Conservation (phyloP, 352 stramenopile genomes). For the Hyaloperonospora arabidopsidis region DNA sequence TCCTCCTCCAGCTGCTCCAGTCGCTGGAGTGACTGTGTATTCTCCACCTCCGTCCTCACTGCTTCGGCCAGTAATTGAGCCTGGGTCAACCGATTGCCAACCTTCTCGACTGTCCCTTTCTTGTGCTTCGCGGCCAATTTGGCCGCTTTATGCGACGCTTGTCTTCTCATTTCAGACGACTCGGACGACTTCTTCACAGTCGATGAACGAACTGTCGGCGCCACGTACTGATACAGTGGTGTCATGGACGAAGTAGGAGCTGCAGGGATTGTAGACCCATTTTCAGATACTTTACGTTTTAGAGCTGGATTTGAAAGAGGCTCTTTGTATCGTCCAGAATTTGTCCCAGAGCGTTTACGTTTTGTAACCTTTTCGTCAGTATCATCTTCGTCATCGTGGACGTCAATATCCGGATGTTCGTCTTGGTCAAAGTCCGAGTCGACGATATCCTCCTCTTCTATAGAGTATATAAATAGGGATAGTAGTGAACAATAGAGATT, state of each 20-base stretch:
- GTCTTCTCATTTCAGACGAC: constrained; percentile 49
- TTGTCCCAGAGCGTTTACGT: constrained; percentile 24
- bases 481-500: background rate
- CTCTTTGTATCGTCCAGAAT: constrained; percentile 30
- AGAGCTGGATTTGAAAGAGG: constrained; percentile 19
- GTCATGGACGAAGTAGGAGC: constrained; percentile 4
- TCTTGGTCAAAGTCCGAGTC: constrained; percentile 86
- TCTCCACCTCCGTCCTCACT: constrained; percentile 72
- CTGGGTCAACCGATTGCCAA: constrained; percentile 53
- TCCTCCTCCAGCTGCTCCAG: constrained; percentile 79
- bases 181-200: constrained; percentile 53
- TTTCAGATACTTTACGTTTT: constrained; percentile 5
- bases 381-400: constrained; percentile 59
- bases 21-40: constrained; percentile 67
- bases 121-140: constrained; percentile 33
- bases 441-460: constrained; percentile 84
- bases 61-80: constrained; percentile 62
- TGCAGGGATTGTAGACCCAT: constrained; percentile 5
- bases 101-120: constrained; percentile 28
- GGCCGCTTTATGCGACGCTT: constrained; percentile 46
- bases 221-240: constrained; percentile 19
- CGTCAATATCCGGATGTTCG: constrained; percentile 70
- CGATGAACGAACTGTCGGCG: constrained; percentile 44
- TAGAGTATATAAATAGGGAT: background rate
- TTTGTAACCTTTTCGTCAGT: constrained; percentile 34